phyloP scores from a whole-genome alignment of 1,284 basidiomycete species.

The Irpex sp. region DNA sequence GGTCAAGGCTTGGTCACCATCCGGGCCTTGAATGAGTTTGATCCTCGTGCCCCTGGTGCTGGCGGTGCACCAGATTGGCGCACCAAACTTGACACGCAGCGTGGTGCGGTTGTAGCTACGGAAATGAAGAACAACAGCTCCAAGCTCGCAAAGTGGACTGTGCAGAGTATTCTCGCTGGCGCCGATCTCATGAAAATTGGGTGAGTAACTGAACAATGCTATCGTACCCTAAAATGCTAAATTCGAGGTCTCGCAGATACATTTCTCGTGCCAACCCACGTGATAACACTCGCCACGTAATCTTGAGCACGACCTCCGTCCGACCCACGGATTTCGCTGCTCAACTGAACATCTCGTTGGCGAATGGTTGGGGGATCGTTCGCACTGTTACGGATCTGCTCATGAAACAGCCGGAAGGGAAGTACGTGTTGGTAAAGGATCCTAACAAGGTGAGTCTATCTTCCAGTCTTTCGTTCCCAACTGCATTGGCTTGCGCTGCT shows the following conservation, averaged over 20 bases:
- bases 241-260: constrained; percentile 46
- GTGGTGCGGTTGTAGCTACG: constrained; percentile 96
- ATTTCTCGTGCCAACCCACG: constrained; percentile 93
- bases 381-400: constrained; percentile 89
- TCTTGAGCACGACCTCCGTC: constrained; percentile 92
- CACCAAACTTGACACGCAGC: constrained; percentile 91
- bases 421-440: constrained; percentile 94
- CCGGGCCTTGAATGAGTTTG: constrained; percentile 97
- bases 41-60: constrained; percentile 85
- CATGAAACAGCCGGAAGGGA: constrained; percentile 95
- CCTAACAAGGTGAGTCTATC: constrained; percentile 81
- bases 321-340: constrained; percentile 92
- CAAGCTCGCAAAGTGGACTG: constrained; percentile 97
- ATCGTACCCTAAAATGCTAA: no score
- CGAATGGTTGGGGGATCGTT: constrained; percentile 99
- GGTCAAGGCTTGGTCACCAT: constrained; percentile 88
- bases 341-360: constrained; percentile 93
- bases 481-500: neutral
- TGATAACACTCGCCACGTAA: constrained; percentile 94
- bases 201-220: constrained; percentile 39
- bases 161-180: constrained; percentile 93
- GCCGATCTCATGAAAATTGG: constrained; percentile 98
- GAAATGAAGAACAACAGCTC: constrained; percentile 99
- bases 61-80: constrained; percentile 98
- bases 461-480: constrained; percentile 5